Conservation (phyloP, 768 basidiomycete species). For the Rhodosporidiobolus odoratus region DNA sequence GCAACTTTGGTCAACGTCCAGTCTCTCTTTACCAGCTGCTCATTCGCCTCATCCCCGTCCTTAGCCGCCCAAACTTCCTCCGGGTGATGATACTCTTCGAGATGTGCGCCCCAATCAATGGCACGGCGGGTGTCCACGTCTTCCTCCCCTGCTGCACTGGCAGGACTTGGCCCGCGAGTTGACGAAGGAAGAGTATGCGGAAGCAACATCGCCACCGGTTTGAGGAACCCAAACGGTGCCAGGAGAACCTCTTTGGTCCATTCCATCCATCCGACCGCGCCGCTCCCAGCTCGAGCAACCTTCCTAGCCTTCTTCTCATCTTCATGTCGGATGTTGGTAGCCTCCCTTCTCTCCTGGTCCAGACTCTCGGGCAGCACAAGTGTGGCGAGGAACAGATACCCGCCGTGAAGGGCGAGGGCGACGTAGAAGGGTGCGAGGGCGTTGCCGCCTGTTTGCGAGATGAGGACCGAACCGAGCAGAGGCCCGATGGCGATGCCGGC, state of each 20-base stretch:
- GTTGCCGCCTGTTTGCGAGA: neutral
- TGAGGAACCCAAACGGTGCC: slow-evolving; percentile 42
- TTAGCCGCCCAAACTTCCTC: slow-evolving; percentile 28
- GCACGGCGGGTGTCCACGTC: slow-evolving; percentile 4
- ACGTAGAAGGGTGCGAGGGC: slow-evolving; percentile 47
- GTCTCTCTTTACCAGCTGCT: slow-evolving; percentile 37
- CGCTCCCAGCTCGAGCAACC: neutral
- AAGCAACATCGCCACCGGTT: slow-evolving; percentile 45
- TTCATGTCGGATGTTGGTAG: slow-evolving; percentile 26
- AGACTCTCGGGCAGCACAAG: slow-evolving; percentile 49
- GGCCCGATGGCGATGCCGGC: slow-evolving; percentile 46
- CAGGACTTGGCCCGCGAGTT: neutral
- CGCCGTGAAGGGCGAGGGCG: slow-evolving; percentile 41
- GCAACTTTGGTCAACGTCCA: slow-evolving; percentile 48
- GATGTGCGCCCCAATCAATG: slow-evolving; percentile 20
- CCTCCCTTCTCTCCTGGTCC: slow-evolving; percentile 41
- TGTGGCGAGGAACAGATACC: slow-evolving; percentile 41
- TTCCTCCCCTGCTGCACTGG: neutral
- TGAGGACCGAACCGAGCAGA: slow-evolving; percentile 6
- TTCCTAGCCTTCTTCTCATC: neutral
- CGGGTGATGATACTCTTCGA: slow-evolving; percentile 21
- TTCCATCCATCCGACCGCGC: neutral
- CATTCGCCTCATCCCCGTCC: slow-evolving; percentile 18
- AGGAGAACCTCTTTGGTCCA: neutral
- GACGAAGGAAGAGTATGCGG: neutral